Conservation (phyloP, 140 eudicot genomes). For the Oenanthe javanica region DNA sequence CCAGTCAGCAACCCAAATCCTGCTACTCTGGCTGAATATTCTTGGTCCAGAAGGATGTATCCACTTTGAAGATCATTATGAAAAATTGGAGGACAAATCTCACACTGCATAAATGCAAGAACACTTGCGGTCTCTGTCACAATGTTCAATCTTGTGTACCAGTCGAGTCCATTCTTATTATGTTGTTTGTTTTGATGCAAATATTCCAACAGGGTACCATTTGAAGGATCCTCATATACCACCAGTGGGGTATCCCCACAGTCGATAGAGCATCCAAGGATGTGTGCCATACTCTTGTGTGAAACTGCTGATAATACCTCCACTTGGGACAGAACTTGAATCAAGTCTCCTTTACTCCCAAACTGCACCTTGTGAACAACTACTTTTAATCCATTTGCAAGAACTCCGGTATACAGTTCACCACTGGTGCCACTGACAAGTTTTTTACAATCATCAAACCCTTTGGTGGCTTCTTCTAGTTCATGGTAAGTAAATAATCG, state of each 20-base stretch:
- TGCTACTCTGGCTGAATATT: constrained; percentile 40
- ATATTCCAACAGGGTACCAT: constrained; percentile 57
- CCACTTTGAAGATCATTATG: constrained; percentile 60
- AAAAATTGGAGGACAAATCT: constrained; percentile 63
- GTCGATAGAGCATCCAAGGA: constrained; percentile 80
- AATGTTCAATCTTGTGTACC: constrained; percentile 61
- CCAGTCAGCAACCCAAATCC: constrained; percentile 43
- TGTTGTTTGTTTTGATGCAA: constrained; percentile 29
- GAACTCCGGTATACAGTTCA: constrained; percentile 47
- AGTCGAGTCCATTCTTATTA: constrained; percentile 35
- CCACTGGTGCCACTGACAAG: constrained; percentile 32
- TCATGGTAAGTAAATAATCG: constrained; percentile 59
- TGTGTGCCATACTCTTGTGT: constrained; percentile 55
- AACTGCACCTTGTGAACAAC: constrained; percentile 63
- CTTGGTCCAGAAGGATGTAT: constrained; percentile 54
- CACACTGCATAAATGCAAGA: constrained; percentile 64
- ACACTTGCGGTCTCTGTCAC: constrained; percentile 51
- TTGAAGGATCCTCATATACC: constrained; percentile 61
- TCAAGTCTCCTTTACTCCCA: constrained; percentile 48
- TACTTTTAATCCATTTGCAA: constrained; percentile 43
- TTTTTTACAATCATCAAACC: constrained; percentile 48
- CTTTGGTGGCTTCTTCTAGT: constrained; percentile 74
- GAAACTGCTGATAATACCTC: constrained; percentile 55
- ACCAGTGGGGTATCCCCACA: constrained; percentile 52
- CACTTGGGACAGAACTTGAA: constrained; percentile 45